Evolutionary conservation across 176 grass and related monocot species (phyloP), one percentile per base, ranked within the genome.

Genomic region (Oryza officinalis): DNA sequence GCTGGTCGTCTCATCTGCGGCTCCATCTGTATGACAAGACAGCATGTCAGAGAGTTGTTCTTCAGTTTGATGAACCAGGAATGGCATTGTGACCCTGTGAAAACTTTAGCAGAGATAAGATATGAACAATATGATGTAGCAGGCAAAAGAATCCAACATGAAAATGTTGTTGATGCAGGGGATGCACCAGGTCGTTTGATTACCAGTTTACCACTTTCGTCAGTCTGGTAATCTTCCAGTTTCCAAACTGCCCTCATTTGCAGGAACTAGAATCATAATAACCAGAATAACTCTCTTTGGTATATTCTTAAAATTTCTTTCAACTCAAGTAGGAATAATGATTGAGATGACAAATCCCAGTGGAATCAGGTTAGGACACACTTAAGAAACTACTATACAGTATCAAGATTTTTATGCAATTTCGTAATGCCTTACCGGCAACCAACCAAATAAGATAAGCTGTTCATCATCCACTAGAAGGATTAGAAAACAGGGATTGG

Each of bases 1-100:
- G 13, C 10, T 23, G 20, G 27, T 49, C 13, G 69, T 26, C 69
- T n/a, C 14, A 27, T 12, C 27, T 6, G 47, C 47, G 23, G 65
- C n/a, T 31, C 69, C 27, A 46, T n/a, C 87, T 85, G 63, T 14
- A 65, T 14, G n/a, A 32, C 47, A 75, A 75, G 15, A 46, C 54
- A 84, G 3, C 70, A 54, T 13, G 3, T 32, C 9, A 69, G 49
- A 45, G n/a, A 41, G 45, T 13, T 73, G 30, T 35, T 27, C 35
- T 37, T 37, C 6, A 37, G 40, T 67, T 66, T 22, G 44, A 15
- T 46, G 3, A 22, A 4, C 37, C 59, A 45, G 44, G 63, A 28
- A 20, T 27, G 47, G 17, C 6, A 66, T 23, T 10, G 35, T 69
- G 18, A 27, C 5, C 71, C 59, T 44, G 25, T 87, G 20, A 75